These are phyloP conservation scores for Rhizophagus clarus DNA, from an alignment of 192 early-diverging fungal species.

Conservation along the genomic window DNA sequence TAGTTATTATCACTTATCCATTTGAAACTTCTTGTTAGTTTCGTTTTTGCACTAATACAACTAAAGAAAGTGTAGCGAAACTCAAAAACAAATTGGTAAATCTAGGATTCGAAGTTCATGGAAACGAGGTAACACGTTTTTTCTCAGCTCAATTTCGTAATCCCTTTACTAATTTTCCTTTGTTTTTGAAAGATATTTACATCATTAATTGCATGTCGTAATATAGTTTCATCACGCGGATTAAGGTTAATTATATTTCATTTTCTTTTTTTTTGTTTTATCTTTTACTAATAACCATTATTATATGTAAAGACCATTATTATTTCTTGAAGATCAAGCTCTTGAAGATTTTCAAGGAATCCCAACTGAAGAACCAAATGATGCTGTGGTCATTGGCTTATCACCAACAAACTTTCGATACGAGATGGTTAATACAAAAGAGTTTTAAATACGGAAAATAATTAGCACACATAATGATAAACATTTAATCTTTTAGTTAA, in stretches of 20 bases:
- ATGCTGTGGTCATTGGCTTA: slow-evolving; percentile 82
- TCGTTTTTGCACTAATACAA: slow-evolving; percentile 89
- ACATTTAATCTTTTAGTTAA: slow-evolving; percentile 50
- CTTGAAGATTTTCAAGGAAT: slow-evolving; percentile 70
- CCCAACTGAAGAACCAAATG: slow-evolving; percentile 56
- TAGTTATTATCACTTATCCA: not conserved
- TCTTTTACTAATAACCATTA: not conserved
- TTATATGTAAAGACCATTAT: slow-evolving; percentile 58
- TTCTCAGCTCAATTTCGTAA: not conserved
- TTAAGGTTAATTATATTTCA: slow-evolving; percentile 36
- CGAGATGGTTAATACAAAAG: slow-evolving; percentile 47
- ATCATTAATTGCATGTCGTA: slow-evolving; percentile 75
- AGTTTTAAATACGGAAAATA: too few species aligned
- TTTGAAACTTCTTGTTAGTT: slow-evolving; percentile 31
- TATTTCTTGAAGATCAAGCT: slow-evolving; percentile 77
- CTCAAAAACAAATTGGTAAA: slow-evolving; percentile 60
- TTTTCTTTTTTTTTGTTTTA: not conserved
- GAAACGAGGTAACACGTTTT: slow-evolving; percentile 49
- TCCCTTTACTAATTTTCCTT: not conserved
- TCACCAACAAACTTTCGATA: slow-evolving; percentile 74
- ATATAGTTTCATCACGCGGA: slow-evolving; percentile 51
- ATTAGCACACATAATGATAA: not conserved
- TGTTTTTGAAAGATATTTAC: slow-evolving; percentile 65
- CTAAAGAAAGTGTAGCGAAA: slow-evolving; percentile 64
- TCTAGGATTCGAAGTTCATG: slow-evolving; percentile 71